Evolutionary conservation across 2,329 filamentous ascomycete species (phyloP), one percentile per base, ranked within the genome.

Genomic region (Rosellinia necatrix): DNA sequence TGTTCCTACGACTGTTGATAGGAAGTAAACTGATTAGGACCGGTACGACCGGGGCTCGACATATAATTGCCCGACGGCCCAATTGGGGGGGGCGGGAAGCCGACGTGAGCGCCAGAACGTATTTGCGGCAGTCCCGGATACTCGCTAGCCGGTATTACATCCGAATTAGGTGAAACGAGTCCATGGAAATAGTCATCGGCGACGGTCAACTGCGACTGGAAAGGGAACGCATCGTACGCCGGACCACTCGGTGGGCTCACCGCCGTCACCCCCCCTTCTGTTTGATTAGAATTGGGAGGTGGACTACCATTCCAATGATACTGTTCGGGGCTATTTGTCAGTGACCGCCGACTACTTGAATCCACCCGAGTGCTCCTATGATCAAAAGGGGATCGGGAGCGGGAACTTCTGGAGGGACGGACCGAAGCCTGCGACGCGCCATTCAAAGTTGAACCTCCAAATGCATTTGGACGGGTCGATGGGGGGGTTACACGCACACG

Each of bases 401-500:
- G 55, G 49, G 61, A 56, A 38, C 53, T 59, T 55, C 58, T 57
- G 25, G 58, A 37, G 49, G 42, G 24, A 68, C 66, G 58, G 56
- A 68, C 68, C 60, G 63, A 62, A 55, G 49, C 43, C 37, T 66
- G 65, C 41, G 64, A 32, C 24, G 56, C 34, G 29, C 54, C 54
- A 47, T 59, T 67, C 37, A 60, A 41, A 37, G 53, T 41, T 35
- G 54, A 25, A 22, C 55, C 51, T 30, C 59, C 53, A 53, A 63
- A 58, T 24, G 46, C 58, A 56, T 59, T 62, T n/a, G 59, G 38
- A n/a, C 63, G 61, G 49, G 50, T 57, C 13, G 62, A 61, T 17
- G 64, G 62, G 10, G 66, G 60, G 37, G 63, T 65, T 27, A 63
- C 62, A 27, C 69, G 67, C 6, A 64, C 49, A 15, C 69, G 69